Evolutionary conservation across 345 rosid genomes (phyloP).

Genomic region (Salix dunnii): DNA sequence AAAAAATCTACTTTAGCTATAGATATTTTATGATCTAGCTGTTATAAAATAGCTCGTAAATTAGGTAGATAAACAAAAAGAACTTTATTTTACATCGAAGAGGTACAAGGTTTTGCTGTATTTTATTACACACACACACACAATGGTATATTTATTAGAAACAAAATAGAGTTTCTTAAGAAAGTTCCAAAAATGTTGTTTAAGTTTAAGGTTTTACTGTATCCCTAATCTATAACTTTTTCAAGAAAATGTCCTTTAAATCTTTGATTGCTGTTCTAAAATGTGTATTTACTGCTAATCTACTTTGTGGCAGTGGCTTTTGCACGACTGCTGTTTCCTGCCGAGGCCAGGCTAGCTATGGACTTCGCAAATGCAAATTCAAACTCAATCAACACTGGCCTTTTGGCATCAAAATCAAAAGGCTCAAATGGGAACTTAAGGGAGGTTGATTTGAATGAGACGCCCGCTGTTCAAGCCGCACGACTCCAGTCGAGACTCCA

Average conservation of each 20-base stretch:
- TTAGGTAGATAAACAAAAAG: too few species aligned
- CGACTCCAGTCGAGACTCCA: constrained; percentile 26
- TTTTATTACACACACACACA: too few species aligned
- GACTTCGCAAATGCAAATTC: constrained; percentile 37
- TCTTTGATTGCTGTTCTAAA: not conserved
- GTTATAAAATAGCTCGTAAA: too few species aligned
- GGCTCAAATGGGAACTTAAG: constrained; percentile 14
- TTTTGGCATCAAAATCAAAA: constrained; percentile 14
- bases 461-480: constrained; percentile 16
- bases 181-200: too few species aligned
- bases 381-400: constrained; percentile 13
- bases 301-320: constrained; percentile 35
- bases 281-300: not conserved
- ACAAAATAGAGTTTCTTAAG: too few species aligned
- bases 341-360: constrained; percentile 48
- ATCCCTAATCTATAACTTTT: not conserved
- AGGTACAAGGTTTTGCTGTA: too few species aligned
- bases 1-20: too few species aligned
- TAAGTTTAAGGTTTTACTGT: too few species aligned
- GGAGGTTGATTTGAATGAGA: constrained; percentile 35
- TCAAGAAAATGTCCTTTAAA: not conserved
- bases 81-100: too few species aligned
- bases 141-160: too few species aligned
- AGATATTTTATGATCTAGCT: too few species aligned
- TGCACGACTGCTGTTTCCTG: constrained; percentile 40